Conservation (phyloP, 2,329 filamentous ascomycete species). For the Cadophora luteo-olivacea region DNA sequence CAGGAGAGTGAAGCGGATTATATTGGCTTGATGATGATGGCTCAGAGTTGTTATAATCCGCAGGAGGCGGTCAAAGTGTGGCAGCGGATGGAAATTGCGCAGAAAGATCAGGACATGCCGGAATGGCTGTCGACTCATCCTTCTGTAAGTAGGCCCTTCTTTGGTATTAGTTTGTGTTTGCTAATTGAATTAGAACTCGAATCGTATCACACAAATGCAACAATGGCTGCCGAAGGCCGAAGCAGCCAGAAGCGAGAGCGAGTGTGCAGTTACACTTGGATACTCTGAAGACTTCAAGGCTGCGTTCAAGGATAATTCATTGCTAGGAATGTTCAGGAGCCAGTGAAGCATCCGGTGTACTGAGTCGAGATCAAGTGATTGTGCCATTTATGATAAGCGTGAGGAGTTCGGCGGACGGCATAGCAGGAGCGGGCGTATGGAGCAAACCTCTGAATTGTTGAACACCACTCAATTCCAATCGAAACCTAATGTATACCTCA, state of each 20-base stretch:
- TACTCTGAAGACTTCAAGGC: constrained; percentile 28
- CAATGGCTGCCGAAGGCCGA: constrained; percentile 66
- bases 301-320: constrained; percentile 4
- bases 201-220: constrained; percentile 34
- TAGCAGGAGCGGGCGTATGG: neutral
- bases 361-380: neutral
- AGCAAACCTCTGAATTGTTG: neutral
- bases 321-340: constrained; percentile 14
- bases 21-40: constrained; percentile 84
- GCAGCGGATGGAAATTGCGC: constrained; percentile 66
- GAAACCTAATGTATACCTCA: neutral
- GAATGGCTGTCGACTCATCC: constrained; percentile 82
- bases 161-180: neutral
- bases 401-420: neutral
- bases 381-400: neutral
- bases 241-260: constrained; percentile 59
- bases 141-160: constrained; percentile 56
- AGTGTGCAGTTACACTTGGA: constrained; percentile 49
- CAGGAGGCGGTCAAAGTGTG: constrained; percentile 70
- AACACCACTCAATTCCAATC: constrained; percentile 6
- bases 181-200: constrained; percentile 8
- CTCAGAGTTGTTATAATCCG: constrained; percentile 79
- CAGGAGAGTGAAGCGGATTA: constrained; percentile 83
- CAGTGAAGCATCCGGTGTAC: neutral
- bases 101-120: constrained; percentile 59